Evolutionary conservation across 176 grass and related monocot species (phyloP), one percentile per base, ranked within the genome.

Genomic region (Carex littledalei): DNA sequence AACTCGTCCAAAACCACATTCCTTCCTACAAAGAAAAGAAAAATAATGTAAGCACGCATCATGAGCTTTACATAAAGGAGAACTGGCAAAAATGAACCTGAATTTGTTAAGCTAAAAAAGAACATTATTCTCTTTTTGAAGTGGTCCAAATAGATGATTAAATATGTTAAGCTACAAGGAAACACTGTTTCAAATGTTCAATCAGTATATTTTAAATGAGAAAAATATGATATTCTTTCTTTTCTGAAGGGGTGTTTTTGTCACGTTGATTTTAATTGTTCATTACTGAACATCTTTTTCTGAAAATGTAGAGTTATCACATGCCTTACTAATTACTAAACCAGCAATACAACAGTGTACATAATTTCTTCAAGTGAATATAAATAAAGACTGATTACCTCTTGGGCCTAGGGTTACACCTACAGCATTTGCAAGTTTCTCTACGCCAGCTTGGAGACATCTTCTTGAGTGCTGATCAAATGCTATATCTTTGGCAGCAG

Each of bases 1-100:
- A 92, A 97, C 81, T 97, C 92, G 69, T 94, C 94, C 81, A 97
- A 63, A 57, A 97, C 94, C 8, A 97, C 94, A 88, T 97, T 97
- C 78, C 94, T 97, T 70, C 94, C 90, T 97, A 72, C 5, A 26
- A 83, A 62, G 14, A 86, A 78, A 6, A 49, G n/a, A 67, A 4
- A 50, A 45, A 45, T 61, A 57, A 78, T 54, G 26, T 50, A 78
- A 88, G 63, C 4, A 87, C 53, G 4, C 47, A 76, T 4, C 17
- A 72, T 72, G 68, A 72, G 2, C 3, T 71, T 22, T 24, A 7
- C 21, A 11, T 47, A 54, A 31, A 53, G 7, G 12, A 77, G 3
- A 77, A 54, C 47, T 12, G 5, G 47, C n/a, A 68, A 68, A 80
- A 79, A 10, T 18, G 11, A 57, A 52, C 60, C 47, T 58, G 41